Conservation (phyloP, 805 yeast genomes). For the Deakozyma indianensis region DNA sequence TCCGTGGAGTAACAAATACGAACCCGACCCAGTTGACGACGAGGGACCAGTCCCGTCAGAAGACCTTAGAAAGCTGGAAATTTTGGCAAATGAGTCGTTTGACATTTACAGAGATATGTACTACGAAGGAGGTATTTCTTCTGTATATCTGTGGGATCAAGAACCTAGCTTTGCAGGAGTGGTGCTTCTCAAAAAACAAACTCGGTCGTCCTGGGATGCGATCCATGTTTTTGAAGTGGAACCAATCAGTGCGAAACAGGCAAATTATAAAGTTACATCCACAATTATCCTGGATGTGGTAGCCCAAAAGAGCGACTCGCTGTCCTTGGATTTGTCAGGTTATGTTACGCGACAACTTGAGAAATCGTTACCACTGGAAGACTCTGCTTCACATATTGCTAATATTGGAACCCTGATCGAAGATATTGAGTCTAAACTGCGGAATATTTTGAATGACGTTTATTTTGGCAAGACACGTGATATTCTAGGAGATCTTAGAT, state of each 20-base stretch:
- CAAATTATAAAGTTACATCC: slow-evolving; percentile 62
- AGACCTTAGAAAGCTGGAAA: slow-evolving; percentile 57
- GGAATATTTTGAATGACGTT: slow-evolving; percentile 82
- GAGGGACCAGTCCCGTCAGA: slow-evolving; percentile 58
- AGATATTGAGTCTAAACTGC: slow-evolving; percentile 72
- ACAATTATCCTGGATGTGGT: slow-evolving; percentile 71
- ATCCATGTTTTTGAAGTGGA: slow-evolving; percentile 81
- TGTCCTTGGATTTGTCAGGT: slow-evolving; percentile 51
- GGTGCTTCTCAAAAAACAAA: slow-evolving; percentile 57
- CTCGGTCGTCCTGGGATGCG: slow-evolving; percentile 57
- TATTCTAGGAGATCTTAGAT: slow-evolving; percentile 58
- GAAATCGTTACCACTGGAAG: slow-evolving; percentile 30
- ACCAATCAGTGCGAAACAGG: slow-evolving; percentile 22
- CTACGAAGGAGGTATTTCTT: slow-evolving; percentile 86
- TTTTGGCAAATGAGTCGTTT: slow-evolving; percentile 75
- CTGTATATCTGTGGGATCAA: slow-evolving; percentile 85
- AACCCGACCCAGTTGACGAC: slow-evolving; percentile 34
- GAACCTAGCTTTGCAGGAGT: slow-evolving; percentile 86
- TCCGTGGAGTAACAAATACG: slow-evolving; percentile 76
- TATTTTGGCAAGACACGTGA: slow-evolving; percentile 92
- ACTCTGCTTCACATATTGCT: slow-evolving; percentile 58
- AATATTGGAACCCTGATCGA: slow-evolving; percentile 79
- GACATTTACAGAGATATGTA: slow-evolving; percentile 87
- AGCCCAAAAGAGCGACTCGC: slow-evolving; percentile 19
- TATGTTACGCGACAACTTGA: slow-evolving; percentile 71